These are phyloP conservation scores for Cystobasidium onofrii DNA, from an alignment of 768 basidiomycete genomes.

Conservation along the genomic window DNA sequence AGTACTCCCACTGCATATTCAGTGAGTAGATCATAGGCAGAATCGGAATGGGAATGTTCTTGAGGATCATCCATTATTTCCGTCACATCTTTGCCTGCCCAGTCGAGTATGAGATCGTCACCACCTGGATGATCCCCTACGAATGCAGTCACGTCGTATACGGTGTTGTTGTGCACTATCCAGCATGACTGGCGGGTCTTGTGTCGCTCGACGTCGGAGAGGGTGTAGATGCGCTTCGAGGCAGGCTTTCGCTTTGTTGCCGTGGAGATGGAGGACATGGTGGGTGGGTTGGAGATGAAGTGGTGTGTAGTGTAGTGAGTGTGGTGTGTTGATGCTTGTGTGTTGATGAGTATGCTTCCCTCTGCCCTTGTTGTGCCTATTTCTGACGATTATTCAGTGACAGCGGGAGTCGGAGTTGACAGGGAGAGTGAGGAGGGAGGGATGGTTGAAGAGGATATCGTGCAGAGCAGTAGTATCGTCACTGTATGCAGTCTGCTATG, in stretches of 20 bases:
- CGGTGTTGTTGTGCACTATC: slow-evolving; percentile 68
- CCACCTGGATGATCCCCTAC: slow-evolving; percentile 86
- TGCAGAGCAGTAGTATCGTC: too few species aligned
- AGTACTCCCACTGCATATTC: slow-evolving; percentile 79
- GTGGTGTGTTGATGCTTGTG: neutral
- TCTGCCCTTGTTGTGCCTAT: too few species aligned
- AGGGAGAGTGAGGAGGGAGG: too few species aligned
- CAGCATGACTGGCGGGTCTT: slow-evolving; percentile 61
- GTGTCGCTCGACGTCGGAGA: slow-evolving; percentile 65
- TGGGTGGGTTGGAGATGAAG: slow-evolving; percentile 1
- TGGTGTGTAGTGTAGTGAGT: neutral
- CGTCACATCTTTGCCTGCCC: slow-evolving; percentile 77
- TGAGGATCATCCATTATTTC: slow-evolving; percentile 67
- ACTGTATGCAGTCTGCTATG: too few species aligned
- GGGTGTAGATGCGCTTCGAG: slow-evolving; percentile 52
- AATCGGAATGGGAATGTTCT: slow-evolving; percentile 81
- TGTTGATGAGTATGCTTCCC: too few species aligned
- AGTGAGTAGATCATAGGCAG: slow-evolving; percentile 83
- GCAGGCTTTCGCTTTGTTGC: slow-evolving; percentile 20
- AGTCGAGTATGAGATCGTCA: slow-evolving; percentile 74
- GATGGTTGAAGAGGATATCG: too few species aligned
- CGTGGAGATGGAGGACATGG: slow-evolving; percentile 17
- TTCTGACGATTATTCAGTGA: too few species aligned
- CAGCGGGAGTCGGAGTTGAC: too few species aligned
- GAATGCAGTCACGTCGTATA: slow-evolving; percentile 83